Evolutionary conservation across 2,329 filamentous ascomycete genomes (phyloP).

Genomic region (Emmonsia crescens): DNA sequence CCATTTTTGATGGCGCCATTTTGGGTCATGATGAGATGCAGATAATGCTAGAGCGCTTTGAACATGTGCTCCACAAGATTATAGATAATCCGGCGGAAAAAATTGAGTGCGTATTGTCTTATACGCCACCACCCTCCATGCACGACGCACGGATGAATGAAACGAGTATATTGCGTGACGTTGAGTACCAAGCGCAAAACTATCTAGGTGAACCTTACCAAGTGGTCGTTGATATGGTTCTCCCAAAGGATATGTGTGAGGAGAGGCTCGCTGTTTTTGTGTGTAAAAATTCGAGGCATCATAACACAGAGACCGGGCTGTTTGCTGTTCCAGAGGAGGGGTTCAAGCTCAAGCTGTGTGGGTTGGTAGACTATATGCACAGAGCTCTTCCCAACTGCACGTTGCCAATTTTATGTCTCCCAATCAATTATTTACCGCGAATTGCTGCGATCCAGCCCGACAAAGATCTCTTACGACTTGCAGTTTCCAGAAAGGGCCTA

Average conservation of each 20-base stretch:
- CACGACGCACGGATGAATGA: neutral
- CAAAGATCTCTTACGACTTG: neutral
- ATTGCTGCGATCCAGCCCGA: neutral
- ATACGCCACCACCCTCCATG: neutral
- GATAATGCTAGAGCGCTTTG: neutral
- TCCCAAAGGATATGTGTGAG: neutral
- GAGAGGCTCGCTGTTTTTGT: slow-evolving; percentile 5
- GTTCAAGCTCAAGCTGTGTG: neutral
- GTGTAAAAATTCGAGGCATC: neutral
- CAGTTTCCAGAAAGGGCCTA: neutral
- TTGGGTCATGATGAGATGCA: neutral
- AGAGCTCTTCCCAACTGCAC: neutral
- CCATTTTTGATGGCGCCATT: neutral
- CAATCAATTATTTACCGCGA: neutral
- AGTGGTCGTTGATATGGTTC: slow-evolving; percentile 4
- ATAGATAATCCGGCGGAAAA: neutral
- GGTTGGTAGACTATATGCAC: slow-evolving; percentile 1
- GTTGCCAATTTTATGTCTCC: neutral
- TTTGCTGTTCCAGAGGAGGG: neutral
- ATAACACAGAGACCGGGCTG: neutral
- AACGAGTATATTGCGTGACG: neutral
- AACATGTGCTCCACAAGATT: neutral
- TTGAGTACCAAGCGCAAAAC: slow-evolving; percentile 2
- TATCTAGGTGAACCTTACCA: slow-evolving; percentile 3
- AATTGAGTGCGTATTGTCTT: neutral